Percentiles rank a stretch among this genome's conserved stretches.
Evolutionary conservation across 441 rosid genomes (phyloP).

Genomic region (Jatropha multifida): DNA sequence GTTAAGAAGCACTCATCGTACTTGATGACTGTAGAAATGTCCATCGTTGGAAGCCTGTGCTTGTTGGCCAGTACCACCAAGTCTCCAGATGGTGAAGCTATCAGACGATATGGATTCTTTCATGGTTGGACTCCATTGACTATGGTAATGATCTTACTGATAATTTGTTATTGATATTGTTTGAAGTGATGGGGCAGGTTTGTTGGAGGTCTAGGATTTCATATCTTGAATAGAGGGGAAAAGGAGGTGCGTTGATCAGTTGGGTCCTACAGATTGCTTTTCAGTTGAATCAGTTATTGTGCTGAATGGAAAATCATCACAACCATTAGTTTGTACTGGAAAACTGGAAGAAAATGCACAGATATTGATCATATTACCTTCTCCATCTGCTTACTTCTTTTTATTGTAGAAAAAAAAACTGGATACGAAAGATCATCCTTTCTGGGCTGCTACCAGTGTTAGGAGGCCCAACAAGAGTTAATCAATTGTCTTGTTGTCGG

Average conservation of each 20-base stretch:
- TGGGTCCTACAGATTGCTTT: not conserved
- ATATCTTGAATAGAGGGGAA: not conserved
- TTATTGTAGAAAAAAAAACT: not conserved
- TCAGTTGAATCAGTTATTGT: not conserved
- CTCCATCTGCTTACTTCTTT: not conserved
- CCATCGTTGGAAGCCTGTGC: conserved; percentile 91
- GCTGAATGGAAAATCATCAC: not conserved
- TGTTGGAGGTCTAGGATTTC: conserved; percentile 7
- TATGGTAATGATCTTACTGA: conserved; percentile 45
- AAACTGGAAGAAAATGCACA: not conserved
- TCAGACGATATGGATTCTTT: conserved; percentile 72
- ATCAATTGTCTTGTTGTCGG: not conserved
- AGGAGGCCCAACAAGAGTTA: not conserved
- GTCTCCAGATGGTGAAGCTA: conserved; percentile 98
- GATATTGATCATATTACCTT: not conserved
- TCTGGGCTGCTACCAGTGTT: not conserved
- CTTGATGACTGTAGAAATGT: conserved; percentile 98
- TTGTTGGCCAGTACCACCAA: conserved; percentile 69
- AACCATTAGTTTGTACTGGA: not conserved
- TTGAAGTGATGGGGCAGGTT: not conserved
- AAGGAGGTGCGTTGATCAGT: not conserved
- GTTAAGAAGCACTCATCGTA: conserved; percentile 93
- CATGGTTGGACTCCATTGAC: conserved; percentile 96
- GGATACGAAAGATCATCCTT: not conserved
- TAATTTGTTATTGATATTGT: not conserved